Percentiles rank a stretch among this genome's conserved stretches.
Evolutionary conservation across 768 basidiomycete genomes (phyloP).

Genomic region (Lactarius pseudohatsudake): DNA sequence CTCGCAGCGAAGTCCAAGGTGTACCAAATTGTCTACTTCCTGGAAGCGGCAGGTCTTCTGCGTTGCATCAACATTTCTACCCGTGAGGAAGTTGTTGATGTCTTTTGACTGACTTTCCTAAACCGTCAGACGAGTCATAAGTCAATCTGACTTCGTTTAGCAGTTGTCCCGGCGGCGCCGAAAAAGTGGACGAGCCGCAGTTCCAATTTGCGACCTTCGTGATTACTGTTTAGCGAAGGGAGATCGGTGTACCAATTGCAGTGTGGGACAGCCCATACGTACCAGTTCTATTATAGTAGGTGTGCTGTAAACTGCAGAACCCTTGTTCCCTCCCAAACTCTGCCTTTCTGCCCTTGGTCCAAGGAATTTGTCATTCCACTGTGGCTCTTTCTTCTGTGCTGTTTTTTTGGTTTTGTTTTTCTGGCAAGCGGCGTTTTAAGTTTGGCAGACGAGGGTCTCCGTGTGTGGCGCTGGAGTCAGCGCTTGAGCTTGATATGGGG

Average conservation of each 20-base stretch:
- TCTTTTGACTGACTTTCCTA: not conserved
- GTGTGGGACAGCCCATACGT: not conserved
- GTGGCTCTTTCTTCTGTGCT: slow-evolving; percentile 20
- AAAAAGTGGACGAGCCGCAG: not conserved
- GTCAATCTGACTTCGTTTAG: not conserved
- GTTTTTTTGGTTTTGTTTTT: slow-evolving; percentile 15
- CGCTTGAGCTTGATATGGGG: slow-evolving; percentile 22
- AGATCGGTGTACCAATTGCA: not conserved
- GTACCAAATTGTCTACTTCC: not conserved
- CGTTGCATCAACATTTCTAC: slow-evolving; percentile 2
- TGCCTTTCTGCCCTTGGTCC: not conserved
- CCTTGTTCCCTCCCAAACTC: not conserved
- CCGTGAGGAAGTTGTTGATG: not conserved
- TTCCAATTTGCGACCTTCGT: slow-evolving; percentile 9
- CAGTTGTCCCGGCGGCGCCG: not conserved
- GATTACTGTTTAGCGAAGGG: not conserved
- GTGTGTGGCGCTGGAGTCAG: slow-evolving; percentile 23
- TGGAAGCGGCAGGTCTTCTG: slow-evolving; percentile 7
- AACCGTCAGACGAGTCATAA: not conserved
- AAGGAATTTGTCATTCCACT: not conserved
- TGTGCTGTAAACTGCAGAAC: not conserved
- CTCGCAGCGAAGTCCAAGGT: slow-evolving; percentile 1
- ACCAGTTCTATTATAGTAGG: not conserved
- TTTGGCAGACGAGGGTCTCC: slow-evolving; percentile 29
- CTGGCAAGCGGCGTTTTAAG: slow-evolving; percentile 27